Percentiles rank a stretch among this genome's conserved stretches.
phyloP scores from a whole-genome alignment of 768 basidiomycete species.

The Crassisporium funariophilum region DNA sequence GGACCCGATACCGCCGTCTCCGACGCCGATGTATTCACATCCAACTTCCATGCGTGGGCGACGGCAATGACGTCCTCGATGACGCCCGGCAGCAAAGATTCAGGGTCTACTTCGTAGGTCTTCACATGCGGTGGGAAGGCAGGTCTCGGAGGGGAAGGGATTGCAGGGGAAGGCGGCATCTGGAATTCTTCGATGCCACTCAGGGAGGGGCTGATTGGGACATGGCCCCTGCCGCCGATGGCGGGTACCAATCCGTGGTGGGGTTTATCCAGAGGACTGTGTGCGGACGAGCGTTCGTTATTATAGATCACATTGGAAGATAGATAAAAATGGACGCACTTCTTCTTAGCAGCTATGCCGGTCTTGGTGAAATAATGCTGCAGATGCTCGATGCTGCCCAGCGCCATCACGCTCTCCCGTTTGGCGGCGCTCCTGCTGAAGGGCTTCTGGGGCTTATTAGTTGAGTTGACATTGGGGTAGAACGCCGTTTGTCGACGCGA shows the following conservation, averaged over 20 bases:
- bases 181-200: conserved; percentile 51
- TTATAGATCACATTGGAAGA: conserved; percentile 9
- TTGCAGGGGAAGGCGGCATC: conserved; percentile 69
- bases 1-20: conserved; percentile 15
- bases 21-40: conserved; percentile 13
- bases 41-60: conserved; percentile 63
- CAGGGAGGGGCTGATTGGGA: conserved; percentile 44
- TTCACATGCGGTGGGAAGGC: conserved; percentile 59
- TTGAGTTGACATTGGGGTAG: conserved; percentile 72
- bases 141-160: conserved; percentile 49
- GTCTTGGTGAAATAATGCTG: conserved; percentile 95
- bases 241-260: conserved; percentile 74
- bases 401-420: conserved; percentile 88
- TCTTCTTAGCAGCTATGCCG: conserved; percentile 70
- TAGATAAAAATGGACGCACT: conserved; percentile 51
- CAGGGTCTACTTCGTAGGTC: conserved; percentile 73
- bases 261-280: conserved; percentile 49
- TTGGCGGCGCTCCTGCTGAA: conserved; percentile 92
- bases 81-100: conserved; percentile 74
- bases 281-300: conserved; percentile 2
- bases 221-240: conserved; percentile 60
- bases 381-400: conserved; percentile 95
- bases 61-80: conserved; percentile 73
- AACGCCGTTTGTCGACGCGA: conserved; percentile 71
- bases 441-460: conserved; percentile 77